Conservation (phyloP, 352 stramenopile species). For the Saprolegnia parasitica region DNA sequence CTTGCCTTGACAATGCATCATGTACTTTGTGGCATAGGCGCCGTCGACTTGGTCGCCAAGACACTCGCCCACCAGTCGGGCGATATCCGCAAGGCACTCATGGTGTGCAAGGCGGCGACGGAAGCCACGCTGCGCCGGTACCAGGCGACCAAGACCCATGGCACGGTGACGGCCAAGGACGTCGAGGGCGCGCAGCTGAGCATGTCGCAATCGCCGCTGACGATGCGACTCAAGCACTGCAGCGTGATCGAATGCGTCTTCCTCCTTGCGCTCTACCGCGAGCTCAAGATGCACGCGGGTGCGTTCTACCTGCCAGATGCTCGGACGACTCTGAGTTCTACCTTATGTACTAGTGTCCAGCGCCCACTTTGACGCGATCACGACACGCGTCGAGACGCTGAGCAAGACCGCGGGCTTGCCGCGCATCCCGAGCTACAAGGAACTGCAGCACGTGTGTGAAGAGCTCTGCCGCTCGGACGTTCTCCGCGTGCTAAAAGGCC, state of each 20-base stretch:
- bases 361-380: constrained; percentile 49
- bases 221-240: constrained; percentile 48
- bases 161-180: constrained; percentile 49
- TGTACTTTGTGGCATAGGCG: constrained; percentile 32
- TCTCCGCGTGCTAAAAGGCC: constrained; percentile 39
- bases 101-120: constrained; percentile 57
- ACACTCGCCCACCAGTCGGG: constrained; percentile 60
- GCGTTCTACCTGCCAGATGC: background rate
- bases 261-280: constrained; percentile 56
- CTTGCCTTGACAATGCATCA: background rate
- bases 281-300: constrained; percentile 43
- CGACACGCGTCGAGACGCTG: constrained; percentile 57
- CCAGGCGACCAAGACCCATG: constrained; percentile 3
- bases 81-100: constrained; percentile 59
- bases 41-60: constrained; percentile 63
- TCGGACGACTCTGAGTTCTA: background rate
- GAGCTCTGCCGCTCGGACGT: constrained; percentile 59
- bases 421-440: constrained; percentile 47
- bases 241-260: constrained; percentile 75
- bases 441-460: constrained; percentile 54
- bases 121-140: constrained; percentile 53
- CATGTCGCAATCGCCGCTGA: constrained; percentile 50
- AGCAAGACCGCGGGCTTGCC: constrained; percentile 63
- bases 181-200: constrained; percentile 47
- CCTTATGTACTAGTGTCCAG: background rate